Evolutionary conservation across 1,284 basidiomycete species (phyloP).

Genomic region (Coniophora puteana): DNA sequence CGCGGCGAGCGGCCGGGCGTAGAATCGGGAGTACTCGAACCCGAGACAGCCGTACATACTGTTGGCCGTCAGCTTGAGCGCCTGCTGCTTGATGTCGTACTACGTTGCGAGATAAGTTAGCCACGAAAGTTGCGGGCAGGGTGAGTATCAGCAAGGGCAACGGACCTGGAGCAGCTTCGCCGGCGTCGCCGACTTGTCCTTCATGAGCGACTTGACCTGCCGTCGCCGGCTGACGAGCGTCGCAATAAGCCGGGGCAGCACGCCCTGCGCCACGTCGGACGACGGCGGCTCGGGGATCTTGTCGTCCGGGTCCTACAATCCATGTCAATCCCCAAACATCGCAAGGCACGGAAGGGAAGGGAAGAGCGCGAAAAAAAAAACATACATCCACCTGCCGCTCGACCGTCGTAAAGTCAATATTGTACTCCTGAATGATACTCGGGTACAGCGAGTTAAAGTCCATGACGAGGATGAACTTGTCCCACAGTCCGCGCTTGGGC

Average conservation of each 20-base stretch:
- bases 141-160: background rate
- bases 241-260: constrained; percentile 94
- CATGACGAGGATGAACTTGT: constrained; percentile 98
- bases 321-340: constrained; percentile 1
- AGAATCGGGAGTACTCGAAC: constrained; percentile 96
- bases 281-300: constrained; percentile 88
- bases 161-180: constrained; percentile 84
- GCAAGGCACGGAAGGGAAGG: no score
- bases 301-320: constrained; percentile 67
- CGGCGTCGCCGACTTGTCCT: constrained; percentile 74
- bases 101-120: constrained; percentile 28
- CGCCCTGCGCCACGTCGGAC: constrained; percentile 74
- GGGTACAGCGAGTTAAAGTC: constrained; percentile 99
- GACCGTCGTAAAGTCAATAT: constrained; percentile 98
- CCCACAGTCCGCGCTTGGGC: constrained; percentile 95
- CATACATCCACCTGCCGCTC: constrained; percentile 71
- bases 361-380: constrained; percentile 22
- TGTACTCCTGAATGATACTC: constrained; percentile 99
- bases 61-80: constrained; percentile 97
- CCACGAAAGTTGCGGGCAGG: background rate
- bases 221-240: constrained; percentile 88
- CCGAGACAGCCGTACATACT: constrained; percentile 99
- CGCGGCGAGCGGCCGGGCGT: constrained; percentile 94
- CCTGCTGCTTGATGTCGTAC: constrained; percentile 97
- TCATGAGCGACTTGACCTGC: constrained; percentile 95